phyloP scores from a whole-genome alignment of 306 rosid species.

The Oxytropis ochrocephala region DNA sequence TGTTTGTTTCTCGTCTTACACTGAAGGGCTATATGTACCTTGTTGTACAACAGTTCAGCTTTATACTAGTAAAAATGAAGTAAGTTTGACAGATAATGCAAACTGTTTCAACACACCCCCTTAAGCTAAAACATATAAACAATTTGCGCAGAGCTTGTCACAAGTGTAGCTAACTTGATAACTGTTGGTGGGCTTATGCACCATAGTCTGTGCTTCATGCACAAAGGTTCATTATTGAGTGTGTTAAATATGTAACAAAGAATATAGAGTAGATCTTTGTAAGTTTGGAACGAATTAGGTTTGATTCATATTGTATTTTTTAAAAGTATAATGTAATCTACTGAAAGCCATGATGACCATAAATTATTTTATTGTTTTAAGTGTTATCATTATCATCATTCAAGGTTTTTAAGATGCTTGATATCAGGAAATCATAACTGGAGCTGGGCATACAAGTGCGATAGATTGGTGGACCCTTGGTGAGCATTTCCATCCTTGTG shows the following conservation, averaged over 20 bases:
- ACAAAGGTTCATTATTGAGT: neutral
- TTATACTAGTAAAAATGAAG: neutral
- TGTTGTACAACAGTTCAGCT: neutral
- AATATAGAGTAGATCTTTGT: neutral
- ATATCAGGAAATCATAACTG: constrained; percentile 87
- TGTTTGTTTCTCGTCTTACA: neutral
- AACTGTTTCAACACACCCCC: neutral
- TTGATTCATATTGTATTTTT: neutral
- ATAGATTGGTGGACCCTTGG: constrained; percentile 99
- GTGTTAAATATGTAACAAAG: neutral
- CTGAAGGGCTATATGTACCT: neutral
- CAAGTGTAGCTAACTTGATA: neutral
- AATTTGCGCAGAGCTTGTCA: neutral
- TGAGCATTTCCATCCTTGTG: constrained; percentile 33
- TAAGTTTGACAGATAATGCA: neutral
- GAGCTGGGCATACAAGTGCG: constrained; percentile 77
- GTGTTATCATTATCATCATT: constrained; percentile 9
- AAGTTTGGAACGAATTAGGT: neutral
- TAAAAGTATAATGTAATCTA: neutral
- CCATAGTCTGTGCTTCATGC: neutral
- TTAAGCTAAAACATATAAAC: neutral
- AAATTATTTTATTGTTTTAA: neutral
- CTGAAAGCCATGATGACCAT: neutral
- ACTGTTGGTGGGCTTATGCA: too few species aligned
- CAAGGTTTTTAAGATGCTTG: constrained; percentile 34